Evolutionary conservation across 2,329 filamentous ascomycete species (phyloP), one percentile per base, ranked within the genome.

Genomic region (Monosporascus sp.): DNA sequence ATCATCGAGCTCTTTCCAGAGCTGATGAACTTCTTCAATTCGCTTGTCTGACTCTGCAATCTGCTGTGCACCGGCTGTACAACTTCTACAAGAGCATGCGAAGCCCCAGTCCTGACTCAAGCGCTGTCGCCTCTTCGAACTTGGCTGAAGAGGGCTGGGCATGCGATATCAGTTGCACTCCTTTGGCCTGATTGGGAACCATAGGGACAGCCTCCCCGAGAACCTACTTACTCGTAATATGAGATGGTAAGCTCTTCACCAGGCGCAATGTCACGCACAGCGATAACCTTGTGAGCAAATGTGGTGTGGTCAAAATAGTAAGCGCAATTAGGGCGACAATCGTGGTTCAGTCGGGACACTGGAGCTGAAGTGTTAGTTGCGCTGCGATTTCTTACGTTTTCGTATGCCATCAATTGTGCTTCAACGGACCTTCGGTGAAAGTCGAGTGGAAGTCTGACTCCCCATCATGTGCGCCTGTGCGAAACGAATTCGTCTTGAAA

Each of bases 191-290:
- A 53, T 46, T 25, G 24, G 18, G 27, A 22, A 27, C 15, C 2
- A 6, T 20, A 20, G 5, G 7, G 38, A 48, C 47, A 6, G 11
- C 3, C 3, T 17, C 37, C 8, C n/a, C 1, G 1, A 24, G 37
- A 27, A 5, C 34, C 2, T 18, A 42, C 64, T 60, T 49, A 66
- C 62, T 70, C 68, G n/a, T 68, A 69, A 59, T 73, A 74, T 22
- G 68, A 67, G 34, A 74, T 64, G 7, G 70, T 73, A 8, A 75
- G 65, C 56, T 75, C 72, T 54, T 75, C 73, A 0, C 71, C 72
- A 2, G 63, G 62, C 11, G 60, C 50, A 37, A 75, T 71, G 39
- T 70, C 68, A 15, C 68, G 59, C 0, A 70, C 66, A 2, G 72
- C 70, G 31, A 68, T 64, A 7, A 72, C 65, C 11, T 66, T 65